These are phyloP conservation scores for Ophiocordyceps australis DNA, from an alignment of 2,329 filamentous ascomycete species.

Conservation along the genomic window DNA sequence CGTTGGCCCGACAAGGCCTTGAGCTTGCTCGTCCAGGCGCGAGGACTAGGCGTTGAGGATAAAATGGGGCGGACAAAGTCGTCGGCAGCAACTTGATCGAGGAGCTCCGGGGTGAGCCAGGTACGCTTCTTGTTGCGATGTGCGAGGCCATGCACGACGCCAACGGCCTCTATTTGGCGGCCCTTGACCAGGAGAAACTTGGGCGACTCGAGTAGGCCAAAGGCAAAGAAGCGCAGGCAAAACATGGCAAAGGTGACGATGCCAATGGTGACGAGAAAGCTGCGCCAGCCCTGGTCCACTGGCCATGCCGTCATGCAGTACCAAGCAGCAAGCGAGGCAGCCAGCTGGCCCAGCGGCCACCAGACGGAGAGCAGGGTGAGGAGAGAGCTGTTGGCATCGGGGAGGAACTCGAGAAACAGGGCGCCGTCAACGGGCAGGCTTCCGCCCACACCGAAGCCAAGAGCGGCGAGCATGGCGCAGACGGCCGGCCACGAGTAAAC, in stretches of 20 bases:
- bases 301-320: constrained; percentile 54
- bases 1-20: constrained; percentile 48
- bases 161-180: constrained; percentile 61
- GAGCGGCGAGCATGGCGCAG: constrained; percentile 38
- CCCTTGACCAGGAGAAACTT: constrained; percentile 67
- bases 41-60: constrained; percentile 8
- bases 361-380: constrained; percentile 69
- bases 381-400: constrained; percentile 53
- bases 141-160: constrained; percentile 63
- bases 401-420: constrained; percentile 69
- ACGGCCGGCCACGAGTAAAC: constrained; percentile 48
- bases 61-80: constrained; percentile 12
- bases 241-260: constrained; percentile 63
- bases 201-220: constrained; percentile 70
- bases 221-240: constrained; percentile 58
- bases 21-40: constrained; percentile 38
- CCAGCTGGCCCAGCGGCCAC: constrained; percentile 72
- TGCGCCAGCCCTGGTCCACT: constrained; percentile 57
- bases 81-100: constrained; percentile 33
- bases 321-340: constrained; percentile 57
- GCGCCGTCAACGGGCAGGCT: constrained; percentile 67
- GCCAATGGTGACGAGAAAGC: constrained; percentile 54
- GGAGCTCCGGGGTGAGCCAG: constrained; percentile 57
- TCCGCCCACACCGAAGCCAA: constrained; percentile 55
- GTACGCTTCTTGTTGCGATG: constrained; percentile 51